These are phyloP conservation scores for Mortierella sp. DNA, from an alignment of 371 early-diverging fungal genomes.

Conservation along the genomic window DNA sequence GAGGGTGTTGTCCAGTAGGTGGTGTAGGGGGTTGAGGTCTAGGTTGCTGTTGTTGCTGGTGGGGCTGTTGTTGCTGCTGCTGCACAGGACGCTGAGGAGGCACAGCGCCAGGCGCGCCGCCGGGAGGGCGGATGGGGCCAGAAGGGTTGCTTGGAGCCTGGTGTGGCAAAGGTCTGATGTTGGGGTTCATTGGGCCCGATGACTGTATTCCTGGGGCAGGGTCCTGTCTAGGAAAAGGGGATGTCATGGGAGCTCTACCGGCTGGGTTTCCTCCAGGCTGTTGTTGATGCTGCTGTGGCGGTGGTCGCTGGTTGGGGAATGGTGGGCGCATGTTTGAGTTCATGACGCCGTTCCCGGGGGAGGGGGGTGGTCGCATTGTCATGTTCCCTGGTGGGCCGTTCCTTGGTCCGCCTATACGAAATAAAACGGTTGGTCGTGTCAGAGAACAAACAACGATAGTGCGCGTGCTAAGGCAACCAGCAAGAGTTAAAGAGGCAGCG, in stretches of 20 bases:
- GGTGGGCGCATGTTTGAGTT: slow-evolving; percentile 37
- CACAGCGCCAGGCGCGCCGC: slow-evolving; percentile 5
- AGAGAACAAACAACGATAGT: background rate
- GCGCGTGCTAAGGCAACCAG: background rate
- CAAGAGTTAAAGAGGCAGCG: background rate
- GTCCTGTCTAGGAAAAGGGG: slow-evolving; percentile 49
- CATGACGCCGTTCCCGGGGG: slow-evolving; percentile 34
- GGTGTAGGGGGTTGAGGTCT: slow-evolving; percentile 30
- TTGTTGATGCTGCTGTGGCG: slow-evolving; percentile 21
- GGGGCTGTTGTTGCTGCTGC: slow-evolving; percentile 13
- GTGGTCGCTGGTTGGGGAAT: slow-evolving; percentile 35
- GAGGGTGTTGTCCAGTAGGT: slow-evolving; percentile 30
- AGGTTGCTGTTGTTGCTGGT: slow-evolving; percentile 26
- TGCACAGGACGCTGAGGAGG: slow-evolving; percentile 24
- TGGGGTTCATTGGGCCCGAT: slow-evolving; percentile 19
- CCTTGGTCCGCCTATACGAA: slow-evolving; percentile 27
- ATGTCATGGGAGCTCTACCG: slow-evolving; percentile 49
- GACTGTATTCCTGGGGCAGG: slow-evolving; percentile 15
- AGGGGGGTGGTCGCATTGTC: slow-evolving; percentile 42
- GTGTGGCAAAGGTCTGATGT: slow-evolving; percentile 21
- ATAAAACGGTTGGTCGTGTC: background rate
- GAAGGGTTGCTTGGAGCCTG: slow-evolving; percentile 6
- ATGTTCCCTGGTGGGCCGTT: slow-evolving; percentile 35
- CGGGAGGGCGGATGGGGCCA: slow-evolving; percentile 26
- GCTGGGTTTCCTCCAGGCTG: slow-evolving; percentile 19